Base-by-base conservation (phyloP, 305 asterid genomes). In the Ajuga reptans region DNA sequence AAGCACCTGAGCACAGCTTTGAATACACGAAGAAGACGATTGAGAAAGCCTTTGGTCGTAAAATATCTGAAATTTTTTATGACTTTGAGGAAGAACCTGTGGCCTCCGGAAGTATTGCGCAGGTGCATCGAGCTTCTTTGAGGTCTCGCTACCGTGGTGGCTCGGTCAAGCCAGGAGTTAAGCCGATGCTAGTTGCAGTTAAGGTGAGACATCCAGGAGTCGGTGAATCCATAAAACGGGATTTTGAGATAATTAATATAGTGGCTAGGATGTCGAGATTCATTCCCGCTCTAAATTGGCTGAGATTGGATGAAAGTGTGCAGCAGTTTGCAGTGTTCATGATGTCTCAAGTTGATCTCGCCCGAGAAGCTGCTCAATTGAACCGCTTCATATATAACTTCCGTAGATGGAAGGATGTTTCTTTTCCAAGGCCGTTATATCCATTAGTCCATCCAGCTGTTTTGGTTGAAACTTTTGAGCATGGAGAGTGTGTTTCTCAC, bases 291-390 rank as follows among this genome's bases (percentile, higher is more conserved):
- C 68, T 93, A 68, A 84, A 82, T 62, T 93, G 98, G 98, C 79
- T 93, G 82, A 90, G 98, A 79, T 79, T 93, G 84, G 96, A 89
- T 69, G 98, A 93, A 76, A 93, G 97, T 24, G 90, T 87, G 15
- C 89, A 80, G 82, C 98, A 90, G 76, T 90, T 93, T 78, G 89
- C 87, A 4, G 97, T 87, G 58, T 93, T 90, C 73, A 93, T 93
- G 98, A 84, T 93, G 97, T 88, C 96, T 57, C 97, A 93, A 84
- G 98, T 93, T 74, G 98, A 93, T 74, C 89, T 93, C 69, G 94
- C 97, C 39, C 86, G 98, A 63, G 98, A 93, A 84, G 98, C 97
- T 77, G 96, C 97, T 39, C 89, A 93, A 62, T 79, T 93, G 77
- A 93, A 92, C 80, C 98, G 98, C 47, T 87, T 93, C 72, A 89